phyloP scores from a whole-genome alignment of 257 asterid species.

The Primulina eburnea region DNA sequence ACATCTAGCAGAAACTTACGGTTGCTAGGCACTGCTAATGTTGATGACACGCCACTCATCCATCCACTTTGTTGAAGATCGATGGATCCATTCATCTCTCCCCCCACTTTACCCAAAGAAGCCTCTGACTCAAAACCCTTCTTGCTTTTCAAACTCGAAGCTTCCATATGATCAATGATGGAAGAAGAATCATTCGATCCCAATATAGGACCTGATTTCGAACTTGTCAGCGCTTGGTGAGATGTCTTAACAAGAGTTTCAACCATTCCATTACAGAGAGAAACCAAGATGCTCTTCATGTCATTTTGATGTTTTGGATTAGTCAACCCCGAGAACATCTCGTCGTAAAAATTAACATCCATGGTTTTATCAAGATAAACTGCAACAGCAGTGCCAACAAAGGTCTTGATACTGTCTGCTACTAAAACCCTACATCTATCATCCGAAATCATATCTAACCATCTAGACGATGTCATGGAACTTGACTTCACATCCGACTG shows the following conservation, averaged over 20 bases:
- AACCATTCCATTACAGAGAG: slow-evolving; percentile 85
- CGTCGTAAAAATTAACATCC: slow-evolving; percentile 79
- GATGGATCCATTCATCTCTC: slow-evolving; percentile 27
- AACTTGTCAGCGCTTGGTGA: slow-evolving; percentile 70
- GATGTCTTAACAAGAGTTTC: slow-evolving; percentile 90
- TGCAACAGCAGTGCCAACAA: slow-evolving; percentile 81
- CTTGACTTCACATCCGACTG: slow-evolving; percentile 30
- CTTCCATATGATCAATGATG: slow-evolving; percentile 35
- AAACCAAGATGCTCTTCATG: slow-evolving; percentile 58
- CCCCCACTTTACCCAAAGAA: slow-evolving; percentile 23
- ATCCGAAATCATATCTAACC: slow-evolving; percentile 56
- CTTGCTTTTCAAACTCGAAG: slow-evolving; percentile 22
- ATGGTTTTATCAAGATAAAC: slow-evolving; percentile 91
- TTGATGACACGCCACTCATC: slow-evolving; percentile 73
- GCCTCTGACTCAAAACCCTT: slow-evolving; percentile 34
- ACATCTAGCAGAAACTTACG: slow-evolving; percentile 78
- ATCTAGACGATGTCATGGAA: slow-evolving; percentile 39
- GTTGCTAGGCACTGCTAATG: slow-evolving; percentile 81
- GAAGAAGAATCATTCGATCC: slow-evolving; percentile 33
- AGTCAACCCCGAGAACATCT: slow-evolving; percentile 77
- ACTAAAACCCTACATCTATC: slow-evolving; percentile 61
- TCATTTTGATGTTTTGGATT: slow-evolving; percentile 82
- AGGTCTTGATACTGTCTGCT: slow-evolving; percentile 74
- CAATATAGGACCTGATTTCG: slow-evolving; percentile 38
- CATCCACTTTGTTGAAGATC: slow-evolving; percentile 56